These are phyloP conservation scores for Pestalotiopsis sp. DNA, from an alignment of 2,329 filamentous ascomycete genomes.

Conservation along the genomic window DNA sequence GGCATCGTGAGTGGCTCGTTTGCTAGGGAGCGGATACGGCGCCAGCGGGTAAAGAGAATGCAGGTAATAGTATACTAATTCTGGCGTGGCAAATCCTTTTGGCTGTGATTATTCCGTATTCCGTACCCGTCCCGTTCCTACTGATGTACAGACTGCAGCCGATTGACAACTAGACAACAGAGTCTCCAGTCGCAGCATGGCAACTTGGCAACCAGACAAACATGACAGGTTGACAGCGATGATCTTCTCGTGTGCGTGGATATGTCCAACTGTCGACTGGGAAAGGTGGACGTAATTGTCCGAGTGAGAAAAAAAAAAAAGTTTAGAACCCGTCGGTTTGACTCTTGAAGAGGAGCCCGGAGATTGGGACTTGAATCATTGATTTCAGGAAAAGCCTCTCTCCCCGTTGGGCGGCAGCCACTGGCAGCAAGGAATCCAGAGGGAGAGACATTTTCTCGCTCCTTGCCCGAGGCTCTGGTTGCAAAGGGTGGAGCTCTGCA, in stretches of 20 bases:
- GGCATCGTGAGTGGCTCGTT: background rate
- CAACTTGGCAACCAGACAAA: background rate
- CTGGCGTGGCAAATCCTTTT: background rate
- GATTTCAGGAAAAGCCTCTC: background rate
- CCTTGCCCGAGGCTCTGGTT: conserved; percentile 6
- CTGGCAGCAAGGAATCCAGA: background rate
- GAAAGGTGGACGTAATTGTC: background rate
- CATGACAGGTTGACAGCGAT: background rate
- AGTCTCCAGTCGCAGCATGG: too few species aligned
- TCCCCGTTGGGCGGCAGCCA: background rate
- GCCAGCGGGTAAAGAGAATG: background rate
- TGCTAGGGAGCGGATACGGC: background rate
- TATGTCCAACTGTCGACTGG: background rate
- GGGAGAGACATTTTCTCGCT: conserved; percentile 3
- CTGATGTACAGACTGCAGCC: too few species aligned
- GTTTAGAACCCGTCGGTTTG: background rate
- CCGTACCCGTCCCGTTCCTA: background rate
- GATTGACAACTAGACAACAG: too few species aligned
- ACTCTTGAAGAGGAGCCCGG: background rate
- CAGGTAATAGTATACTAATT: background rate
- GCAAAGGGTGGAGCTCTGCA: background rate
- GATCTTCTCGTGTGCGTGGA: background rate
- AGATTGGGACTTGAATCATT: background rate
- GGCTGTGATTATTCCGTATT: background rate
- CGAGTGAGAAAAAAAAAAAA: background rate